Evolutionary conservation across 352 stramenopile species (phyloP), one percentile per base, ranked within the genome.

Genomic region (Pythium aristosporum): DNA sequence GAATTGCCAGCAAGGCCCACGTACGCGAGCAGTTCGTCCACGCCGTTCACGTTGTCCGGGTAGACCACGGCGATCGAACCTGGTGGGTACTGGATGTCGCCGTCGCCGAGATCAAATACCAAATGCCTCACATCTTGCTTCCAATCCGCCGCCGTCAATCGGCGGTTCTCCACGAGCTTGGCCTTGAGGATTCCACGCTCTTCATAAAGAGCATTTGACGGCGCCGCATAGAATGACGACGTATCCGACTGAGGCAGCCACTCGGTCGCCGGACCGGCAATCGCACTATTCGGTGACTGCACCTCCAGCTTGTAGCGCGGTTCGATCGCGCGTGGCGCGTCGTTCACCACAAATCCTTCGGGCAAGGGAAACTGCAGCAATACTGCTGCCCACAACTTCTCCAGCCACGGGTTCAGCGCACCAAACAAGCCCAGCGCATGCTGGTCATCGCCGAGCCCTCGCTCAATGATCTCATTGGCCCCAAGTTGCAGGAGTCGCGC

Each of bases 381-480:
- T 59, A 93, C 69, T 5, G 66, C 72, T 11, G 65, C 41, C 84
- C 86, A 94, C 16, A 95, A 72, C 66, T 82, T 84, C 34, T 87
- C 71, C n/a, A 92, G 63, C 88, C 85, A 94, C 30, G 84, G 79
- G 49, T 90, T 92, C 30, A 94, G 60, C n/a, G 82, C 83, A 11
- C 87, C 87, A 69, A 96, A 92, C 65, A 92, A 92, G 15, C 88
- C 89, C 13, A 89, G 72, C n/a, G 73, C 73, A 47, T 95, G 91
- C 61, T 97, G 90, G 63, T 97, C 91, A 49, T 97, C 91, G 34
- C 87, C 91, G 0, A 97, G 73, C 0, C 86, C 90, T 34, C 87
- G 73, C n/a, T 83, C 71, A 10, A 92, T 65, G 42, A 96, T 66
- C 60, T 95, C 82, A 7, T 46, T 75, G 0, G 86, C 88, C 10